These are phyloP conservation scores for Cercospora janseana DNA, from an alignment of 2,329 filamentous ascomycete genomes.

Conservation along the genomic window DNA sequence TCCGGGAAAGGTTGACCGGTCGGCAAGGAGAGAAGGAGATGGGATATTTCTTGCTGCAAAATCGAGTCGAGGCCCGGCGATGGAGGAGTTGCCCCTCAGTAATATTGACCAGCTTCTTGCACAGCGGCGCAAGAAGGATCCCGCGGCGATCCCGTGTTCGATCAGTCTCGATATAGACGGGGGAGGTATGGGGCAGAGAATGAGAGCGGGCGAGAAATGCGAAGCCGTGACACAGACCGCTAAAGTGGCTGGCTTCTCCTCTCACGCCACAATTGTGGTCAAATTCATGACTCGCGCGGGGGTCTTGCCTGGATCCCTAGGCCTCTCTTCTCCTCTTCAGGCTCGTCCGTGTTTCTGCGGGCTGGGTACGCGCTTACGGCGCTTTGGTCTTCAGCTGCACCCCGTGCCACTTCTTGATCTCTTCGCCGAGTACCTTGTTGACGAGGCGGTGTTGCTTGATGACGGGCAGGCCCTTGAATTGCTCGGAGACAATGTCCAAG, in stretches of 20 bases:
- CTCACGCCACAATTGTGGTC: neutral
- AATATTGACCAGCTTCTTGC: too few relatives aligned
- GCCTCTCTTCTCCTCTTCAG: neutral
- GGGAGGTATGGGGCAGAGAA: neutral
- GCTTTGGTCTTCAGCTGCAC: conserved; percentile 73
- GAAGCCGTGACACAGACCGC: conserved; percentile 8
- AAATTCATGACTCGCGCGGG: neutral
- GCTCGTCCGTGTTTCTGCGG: neutral
- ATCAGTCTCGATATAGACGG: too few relatives aligned
- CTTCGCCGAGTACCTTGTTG: conserved; percentile 68
- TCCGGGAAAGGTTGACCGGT: too few relatives aligned
- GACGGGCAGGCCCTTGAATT: conserved; percentile 68
- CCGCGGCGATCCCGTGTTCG: too few relatives aligned
- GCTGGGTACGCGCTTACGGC: conserved; percentile 29
- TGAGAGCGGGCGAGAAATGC: neutral
- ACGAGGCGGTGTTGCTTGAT: conserved; percentile 83
- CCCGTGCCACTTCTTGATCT: conserved; percentile 80
- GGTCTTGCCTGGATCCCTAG: neutral
- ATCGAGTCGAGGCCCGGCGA: too few relatives aligned
- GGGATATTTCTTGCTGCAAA: too few relatives aligned
- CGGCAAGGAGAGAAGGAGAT: too few relatives aligned
- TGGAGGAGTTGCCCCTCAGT: too few relatives aligned
- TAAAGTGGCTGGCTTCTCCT: neutral
- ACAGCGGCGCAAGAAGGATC: too few relatives aligned
- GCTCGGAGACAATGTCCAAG: conserved; percentile 70